Percentiles rank a stretch among this genome's conserved stretches.
phyloP scores from a whole-genome alignment of 768 basidiomycete genomes.

The Suillus decipiens region DNA sequence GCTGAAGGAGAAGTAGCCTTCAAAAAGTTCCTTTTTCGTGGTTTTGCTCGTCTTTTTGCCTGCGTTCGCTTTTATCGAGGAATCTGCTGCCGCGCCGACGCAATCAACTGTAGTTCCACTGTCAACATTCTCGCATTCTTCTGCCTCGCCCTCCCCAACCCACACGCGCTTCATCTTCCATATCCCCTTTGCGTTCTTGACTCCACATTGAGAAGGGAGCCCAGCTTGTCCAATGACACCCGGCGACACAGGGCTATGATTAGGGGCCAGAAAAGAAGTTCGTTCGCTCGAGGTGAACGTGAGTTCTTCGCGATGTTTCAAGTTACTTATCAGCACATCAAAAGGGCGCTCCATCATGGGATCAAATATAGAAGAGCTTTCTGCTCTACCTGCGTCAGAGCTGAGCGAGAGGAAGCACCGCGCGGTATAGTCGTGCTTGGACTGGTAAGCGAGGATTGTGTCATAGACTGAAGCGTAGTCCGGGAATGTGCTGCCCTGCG shows the following conservation, averaged over 20 bases:
- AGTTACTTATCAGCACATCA: conserved; percentile 28
- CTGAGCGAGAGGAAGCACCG: conserved; percentile 26
- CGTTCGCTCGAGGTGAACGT: conserved; percentile 31
- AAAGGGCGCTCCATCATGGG: conserved; percentile 39
- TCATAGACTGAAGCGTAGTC: conserved; percentile 35
- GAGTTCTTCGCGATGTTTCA: conserved; percentile 28
- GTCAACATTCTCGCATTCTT: background rate
- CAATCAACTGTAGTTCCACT: background rate
- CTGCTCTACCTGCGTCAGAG: conserved; percentile 27
- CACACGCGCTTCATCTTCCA: conserved; percentile 40
- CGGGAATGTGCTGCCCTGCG: conserved; percentile 26
- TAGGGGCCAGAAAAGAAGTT: conserved; percentile 26
- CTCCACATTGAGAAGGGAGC: conserved; percentile 32
- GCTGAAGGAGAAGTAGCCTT: conserved; percentile 39
- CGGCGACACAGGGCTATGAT: conserved; percentile 22
- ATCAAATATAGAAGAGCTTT: conserved; percentile 29
- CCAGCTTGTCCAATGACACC: conserved; percentile 31
- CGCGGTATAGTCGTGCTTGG: conserved; percentile 39
- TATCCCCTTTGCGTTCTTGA: conserved; percentile 34
- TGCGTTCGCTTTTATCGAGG: background rate
- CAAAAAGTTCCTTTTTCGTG: conserved; percentile 38
- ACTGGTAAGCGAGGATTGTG: conserved; percentile 38
- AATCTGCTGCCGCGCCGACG: conserved; percentile 20
- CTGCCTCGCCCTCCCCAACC: conserved; percentile 17
- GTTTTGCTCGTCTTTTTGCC: background rate